Conservation (phyloP, 345 rosid genomes). For the Salix arbutifolia region DNA sequence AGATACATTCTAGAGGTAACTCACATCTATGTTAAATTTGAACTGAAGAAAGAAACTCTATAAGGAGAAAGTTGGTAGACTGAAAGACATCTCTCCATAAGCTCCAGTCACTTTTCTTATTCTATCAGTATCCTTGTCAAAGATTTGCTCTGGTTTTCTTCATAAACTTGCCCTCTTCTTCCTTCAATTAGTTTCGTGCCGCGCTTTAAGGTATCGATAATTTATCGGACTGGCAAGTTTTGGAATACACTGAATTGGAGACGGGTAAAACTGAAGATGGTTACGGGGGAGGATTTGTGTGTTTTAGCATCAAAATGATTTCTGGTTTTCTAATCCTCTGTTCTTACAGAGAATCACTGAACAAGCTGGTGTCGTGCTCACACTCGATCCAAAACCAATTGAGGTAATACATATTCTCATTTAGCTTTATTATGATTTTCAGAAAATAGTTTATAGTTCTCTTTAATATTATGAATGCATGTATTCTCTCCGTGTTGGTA, state of each 20-base stretch:
- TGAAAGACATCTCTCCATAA: not conserved
- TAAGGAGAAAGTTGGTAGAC: not conserved
- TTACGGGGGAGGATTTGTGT: not conserved
- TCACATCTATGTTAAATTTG: not conserved
- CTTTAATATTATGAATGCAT: not conserved
- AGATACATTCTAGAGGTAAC: slow-evolving; percentile 96
- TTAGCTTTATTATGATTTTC: not conserved
- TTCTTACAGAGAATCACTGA: slow-evolving; percentile 86
- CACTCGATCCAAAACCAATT: slow-evolving; percentile 92
- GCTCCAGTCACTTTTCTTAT: not conserved
- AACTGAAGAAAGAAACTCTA: not conserved
- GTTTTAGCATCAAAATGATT: not conserved
- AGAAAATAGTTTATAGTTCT: not conserved
- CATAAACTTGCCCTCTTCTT: not conserved
- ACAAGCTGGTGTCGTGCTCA: slow-evolving; percentile 89
- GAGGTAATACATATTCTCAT: slow-evolving; percentile 42
- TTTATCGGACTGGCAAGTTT: not conserved
- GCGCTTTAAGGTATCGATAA: not conserved
- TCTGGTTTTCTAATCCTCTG: slow-evolving; percentile 1
- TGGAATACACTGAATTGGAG: not conserved
- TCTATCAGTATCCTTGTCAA: not conserved
- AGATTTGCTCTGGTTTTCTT: not conserved
- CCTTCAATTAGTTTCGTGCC: not conserved
- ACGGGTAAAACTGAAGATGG: not conserved
- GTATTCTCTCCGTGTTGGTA: slow-evolving; percentile 22